Evolutionary conservation across 2,329 filamentous ascomycete species (phyloP), one percentile per base, ranked within the genome.

Genomic region (Trichoderma asperellum): DNA sequence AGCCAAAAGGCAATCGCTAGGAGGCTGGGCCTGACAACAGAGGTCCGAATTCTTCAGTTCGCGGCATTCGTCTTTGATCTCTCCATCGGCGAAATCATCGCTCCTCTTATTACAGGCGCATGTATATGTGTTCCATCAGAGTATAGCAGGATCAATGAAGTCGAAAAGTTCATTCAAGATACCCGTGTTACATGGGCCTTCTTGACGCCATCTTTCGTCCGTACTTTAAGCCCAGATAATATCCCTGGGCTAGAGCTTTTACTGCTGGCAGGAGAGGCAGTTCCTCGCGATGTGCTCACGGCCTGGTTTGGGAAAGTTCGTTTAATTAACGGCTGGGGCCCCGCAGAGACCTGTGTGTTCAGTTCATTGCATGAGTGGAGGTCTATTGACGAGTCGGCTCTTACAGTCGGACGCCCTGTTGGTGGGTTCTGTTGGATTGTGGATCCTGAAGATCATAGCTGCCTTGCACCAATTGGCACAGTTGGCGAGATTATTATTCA

Each of bases 291-390:
- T 21, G 32, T 53, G 1, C 4, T 70, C 6, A 21, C n/a, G 1
- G 10, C 35, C 11, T 70, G 63, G 69, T 47, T 56, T 27, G 40
- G 72, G 29, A 77, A 74, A 71, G 75, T 80, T 24, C 75, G 76
- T 67, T 72, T 81, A 34, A 69, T 80, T 63, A 81, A 82, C 73
- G 78, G 75, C 0, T 84, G 82, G 70, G 82, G 82, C 0, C 81
- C 82, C 24, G 79, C 81, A 2, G 82, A 83, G 73, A 76, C 76
- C 55, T 77, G 78, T 55, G 77, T 83, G 16, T 66, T 43, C n/a
- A 65, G 53, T 27, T 40, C 40, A 16, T 24, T 56, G 12, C 58
- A 70, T 29, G 56, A 60, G n/a, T 63, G 61, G 32, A 40, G 21
- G 11, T 49, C 60, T 3, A 34, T 49, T 1, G 18, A 64, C 6